These are phyloP conservation scores for Tulasnella sp. DNA, from an alignment of 768 basidiomycete genomes.

Conservation along the genomic window DNA sequence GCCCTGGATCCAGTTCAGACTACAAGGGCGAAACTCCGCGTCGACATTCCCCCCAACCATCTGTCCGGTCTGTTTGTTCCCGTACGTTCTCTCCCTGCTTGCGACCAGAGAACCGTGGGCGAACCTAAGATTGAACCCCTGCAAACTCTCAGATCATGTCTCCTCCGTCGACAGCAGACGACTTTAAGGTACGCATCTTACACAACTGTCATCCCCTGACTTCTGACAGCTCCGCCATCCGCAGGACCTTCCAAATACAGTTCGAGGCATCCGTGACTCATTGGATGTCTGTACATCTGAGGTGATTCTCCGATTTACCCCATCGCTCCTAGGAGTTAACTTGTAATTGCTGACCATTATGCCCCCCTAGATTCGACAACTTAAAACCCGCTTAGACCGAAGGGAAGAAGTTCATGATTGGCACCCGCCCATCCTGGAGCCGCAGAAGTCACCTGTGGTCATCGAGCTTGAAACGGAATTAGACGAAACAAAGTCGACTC, in stretches of 20 bases:
- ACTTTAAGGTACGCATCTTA: no score
- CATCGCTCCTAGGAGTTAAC: neutral
- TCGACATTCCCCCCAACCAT: neutral
- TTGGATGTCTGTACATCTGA: neutral
- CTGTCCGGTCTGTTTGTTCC: neutral
- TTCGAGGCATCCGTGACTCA: neutral
- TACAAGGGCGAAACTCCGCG: neutral
- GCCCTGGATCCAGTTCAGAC: neutral
- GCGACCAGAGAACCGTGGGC: neutral
- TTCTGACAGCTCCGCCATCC: neutral
- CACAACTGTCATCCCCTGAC: neutral
- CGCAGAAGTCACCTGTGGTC: neutral
- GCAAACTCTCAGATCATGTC: neutral
- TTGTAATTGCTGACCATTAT: neutral
- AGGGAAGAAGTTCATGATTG: no score
- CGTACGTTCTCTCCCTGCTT: neutral
- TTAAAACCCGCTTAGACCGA: neutral
- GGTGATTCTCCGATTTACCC: neutral
- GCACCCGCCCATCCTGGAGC: no score
- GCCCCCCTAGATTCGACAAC: neutral
- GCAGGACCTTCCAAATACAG: neutral
- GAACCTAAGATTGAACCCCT: neutral
- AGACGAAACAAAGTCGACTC: neutral
- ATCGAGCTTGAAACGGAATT: neutral
- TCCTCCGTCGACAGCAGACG: neutral